Evolutionary conservation across 345 rosid species (phyloP).

Genomic region (Reutealis trisperma): DNA sequence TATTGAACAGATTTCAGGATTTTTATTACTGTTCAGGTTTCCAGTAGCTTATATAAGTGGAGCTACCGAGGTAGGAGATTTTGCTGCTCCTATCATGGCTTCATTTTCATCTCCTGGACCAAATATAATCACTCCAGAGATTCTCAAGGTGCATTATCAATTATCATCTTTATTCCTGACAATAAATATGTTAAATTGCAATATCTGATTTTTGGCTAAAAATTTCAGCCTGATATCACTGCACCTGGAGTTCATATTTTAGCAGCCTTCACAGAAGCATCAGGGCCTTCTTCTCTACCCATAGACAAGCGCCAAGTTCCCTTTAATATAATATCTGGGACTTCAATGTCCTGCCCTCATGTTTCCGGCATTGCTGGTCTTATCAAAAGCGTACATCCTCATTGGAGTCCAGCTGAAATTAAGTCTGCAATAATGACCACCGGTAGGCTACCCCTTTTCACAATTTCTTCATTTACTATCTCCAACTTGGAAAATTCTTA

Average conservation of each 20-base stretch:
- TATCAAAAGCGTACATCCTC: slow-evolving; percentile 19
- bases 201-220: not conserved
- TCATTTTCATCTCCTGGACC: slow-evolving; percentile 26
- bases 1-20: too few species aligned
- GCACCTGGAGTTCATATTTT: slow-evolving; percentile 89
- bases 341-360: slow-evolving; percentile 58
- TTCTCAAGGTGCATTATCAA: slow-evolving; percentile 18
- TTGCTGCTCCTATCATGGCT: slow-evolving; percentile 27
- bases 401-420: slow-evolving; percentile 32
- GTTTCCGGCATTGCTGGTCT: slow-evolving; percentile 28
- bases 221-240: slow-evolving; percentile 64
- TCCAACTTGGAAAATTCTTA: too few species aligned
- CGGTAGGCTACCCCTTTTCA: slow-evolving; percentile 2
- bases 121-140: slow-evolving; percentile 20
- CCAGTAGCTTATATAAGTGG: slow-evolving; percentile 27
- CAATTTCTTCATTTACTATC: not conserved
- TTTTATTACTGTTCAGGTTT: slow-evolving; percentile 3
- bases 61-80: slow-evolving; percentile 10
- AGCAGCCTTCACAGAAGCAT: slow-evolving; percentile 66
- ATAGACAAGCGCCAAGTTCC: slow-evolving; percentile 51
- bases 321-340: slow-evolving; percentile 76
- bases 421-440: slow-evolving; percentile 30
- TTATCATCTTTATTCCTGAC: not conserved
- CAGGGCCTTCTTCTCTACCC: slow-evolving; percentile 55
- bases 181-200: too few species aligned